phyloP scores from a whole-genome alignment of 2,329 filamentous ascomycete species.

The Septoria petroselini region DNA sequence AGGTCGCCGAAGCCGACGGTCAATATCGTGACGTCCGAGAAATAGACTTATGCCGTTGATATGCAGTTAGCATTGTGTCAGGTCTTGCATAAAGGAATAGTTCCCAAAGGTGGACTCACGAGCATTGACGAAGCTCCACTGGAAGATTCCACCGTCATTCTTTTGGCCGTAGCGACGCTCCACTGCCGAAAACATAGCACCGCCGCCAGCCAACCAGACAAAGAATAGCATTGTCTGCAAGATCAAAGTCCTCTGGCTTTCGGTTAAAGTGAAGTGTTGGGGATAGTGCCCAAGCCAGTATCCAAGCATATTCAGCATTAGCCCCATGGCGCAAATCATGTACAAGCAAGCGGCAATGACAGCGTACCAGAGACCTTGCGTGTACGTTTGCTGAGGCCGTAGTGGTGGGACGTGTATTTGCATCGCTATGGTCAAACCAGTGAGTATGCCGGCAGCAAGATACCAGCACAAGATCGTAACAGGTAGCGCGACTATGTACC shows the following conservation, averaged over 20 bases:
- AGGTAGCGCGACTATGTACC: conserved; percentile 78
- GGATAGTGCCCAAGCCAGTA: conserved; percentile 72
- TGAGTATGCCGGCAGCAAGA: conserved; percentile 59
- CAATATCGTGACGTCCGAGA: conserved; percentile 67
- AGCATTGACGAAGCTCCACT: conserved; percentile 72
- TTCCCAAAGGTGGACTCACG: no score
- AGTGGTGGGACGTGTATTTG: conserved; percentile 57
- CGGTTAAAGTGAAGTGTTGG: conserved; percentile 73
- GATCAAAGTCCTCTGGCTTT: conserved; percentile 82
- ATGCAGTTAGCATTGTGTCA: no score
- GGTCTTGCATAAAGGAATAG: no score
- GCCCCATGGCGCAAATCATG: conserved; percentile 70
- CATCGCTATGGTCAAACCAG: conserved; percentile 65
- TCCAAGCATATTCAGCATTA: conserved; percentile 76
- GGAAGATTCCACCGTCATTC: neutral
- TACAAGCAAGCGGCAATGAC: conserved; percentile 77
- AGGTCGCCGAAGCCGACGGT: conserved; percentile 63
- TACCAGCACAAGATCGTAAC: conserved; percentile 80
- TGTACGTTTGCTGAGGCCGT: conserved; percentile 56
- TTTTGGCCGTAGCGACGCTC: conserved; percentile 48
- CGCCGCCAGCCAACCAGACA: conserved; percentile 74
- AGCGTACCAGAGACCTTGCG: conserved; percentile 84
- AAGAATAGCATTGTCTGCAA: conserved; percentile 85
- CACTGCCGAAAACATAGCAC: conserved; percentile 67
- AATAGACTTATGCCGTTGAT: no score